Base-by-base conservation (phyloP, 768 basidiomycete genomes). In the Trichaptum fuscoviolaceum region DNA sequence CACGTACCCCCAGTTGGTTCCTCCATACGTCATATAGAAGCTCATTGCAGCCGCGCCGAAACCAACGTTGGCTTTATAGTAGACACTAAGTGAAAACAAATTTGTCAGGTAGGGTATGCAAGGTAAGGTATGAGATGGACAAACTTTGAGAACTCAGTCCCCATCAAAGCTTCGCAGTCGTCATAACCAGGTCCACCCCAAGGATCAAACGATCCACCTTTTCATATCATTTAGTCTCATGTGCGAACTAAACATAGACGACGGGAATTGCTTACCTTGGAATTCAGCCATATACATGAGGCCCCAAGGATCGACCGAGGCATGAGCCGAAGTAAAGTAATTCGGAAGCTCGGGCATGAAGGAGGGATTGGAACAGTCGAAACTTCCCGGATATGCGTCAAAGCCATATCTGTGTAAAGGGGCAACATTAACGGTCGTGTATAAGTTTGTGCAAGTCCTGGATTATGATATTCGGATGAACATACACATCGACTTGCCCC, bases 131-230 rank as follows among this genome's bases (percentile, higher is more conserved):
- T 64, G 34, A 27, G 57, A 23, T 1, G 52, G 18, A 61, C 59
- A 61, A 18, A 61, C 59, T 61, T 61, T 25, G 59, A 61, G 59
- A 25, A 61, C 59, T 35, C 42, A 57, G 30, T 25, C 15, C 59
- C 59, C 12, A 61, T 12, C 8, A 74, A 68, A 24, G 64, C 58
- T 63, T 72, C 71, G 62, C 73, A 74, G 25, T 65, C 64, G 57
- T 73, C 73, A 59, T 74, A 74, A 25, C 73, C 71, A 12, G 72
- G 65, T 2, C 73, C 73, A 12, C 70, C 69, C 73, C 73, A 74
- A 17, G 65, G 63, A 64, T 73, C 73, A 27, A 74, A 69, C 1
- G 73, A 64, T 8, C 73, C 73, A 17, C 68, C 72, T 62, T 52
- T 66, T n/a, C 67, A 57, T 69, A 68, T 57, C 71, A 67, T 26